Base-by-base conservation (phyloP, 305 asterid species). In the Fraxinus velutina region DNA sequence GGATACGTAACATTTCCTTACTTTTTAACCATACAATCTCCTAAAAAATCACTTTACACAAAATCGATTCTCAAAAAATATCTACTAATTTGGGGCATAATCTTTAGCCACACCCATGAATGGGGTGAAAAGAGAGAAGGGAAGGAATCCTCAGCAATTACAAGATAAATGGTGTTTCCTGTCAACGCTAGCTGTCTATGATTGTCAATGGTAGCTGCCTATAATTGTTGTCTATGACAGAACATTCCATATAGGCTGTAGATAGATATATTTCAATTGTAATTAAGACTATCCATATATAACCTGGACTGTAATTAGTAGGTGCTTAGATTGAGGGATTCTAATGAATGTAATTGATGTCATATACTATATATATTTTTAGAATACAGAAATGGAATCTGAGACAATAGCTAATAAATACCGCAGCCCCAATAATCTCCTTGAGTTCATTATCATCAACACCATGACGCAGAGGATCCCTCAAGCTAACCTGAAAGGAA, bases 401-500 rank as follows among this genome's bases (percentile, higher is more conserved):
- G 77, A 84, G 32, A 42, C 13, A 85, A 78, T 15, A 76, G 29
- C 24, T 83, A 82, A 73, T 74, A 86, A 88, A 30, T 90, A 96
- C 98, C 81, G 98, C 97, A 73, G 93, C 93, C 79, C 92, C 92
- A 74, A 96, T 92, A 81, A 96, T 92, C 84, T 89, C 91, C 91
- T 80, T 88, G 47, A 96, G 95, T 87, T 90, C 95, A 79, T 87
- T 73, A 88, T 96, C 97, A 77, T 88, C 92, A 77, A 78, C 94
- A 55, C 97, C 99, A 84, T 70, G n/a, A 73, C 97, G 98, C 83
- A 93, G 84, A 44, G 99, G 98, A 84, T 92, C 99, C 92, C 94
- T 91, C 91, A 96, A 92, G 90, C 98, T 93, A 81, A 93, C 97
- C 98, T 95, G 93, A 84, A 85, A 78, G 17, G 57, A 50, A 79